Conservation (phyloP, 495 filamentous ascomycete genomes). For the Trichoderma asperelloides region DNA sequence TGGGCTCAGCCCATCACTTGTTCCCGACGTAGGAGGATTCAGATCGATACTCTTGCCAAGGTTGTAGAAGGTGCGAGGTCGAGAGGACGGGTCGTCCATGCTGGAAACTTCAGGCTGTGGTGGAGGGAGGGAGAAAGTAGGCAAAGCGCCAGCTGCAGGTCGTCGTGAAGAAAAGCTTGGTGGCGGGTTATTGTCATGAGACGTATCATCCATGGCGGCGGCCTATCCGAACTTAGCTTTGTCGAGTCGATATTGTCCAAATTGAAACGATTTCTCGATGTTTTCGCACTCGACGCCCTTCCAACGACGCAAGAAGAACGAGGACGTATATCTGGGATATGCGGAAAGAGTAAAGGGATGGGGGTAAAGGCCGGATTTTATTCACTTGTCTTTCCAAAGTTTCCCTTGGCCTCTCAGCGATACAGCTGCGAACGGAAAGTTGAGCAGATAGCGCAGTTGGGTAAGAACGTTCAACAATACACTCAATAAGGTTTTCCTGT, state of each 20-base stretch:
- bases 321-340: not conserved
- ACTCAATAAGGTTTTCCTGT: slow-evolving; percentile 1
- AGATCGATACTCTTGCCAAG: slow-evolving; percentile 39
- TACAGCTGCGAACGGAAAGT: not conserved
- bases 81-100: slow-evolving; percentile 29
- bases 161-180: slow-evolving; percentile 38
- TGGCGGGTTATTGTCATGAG: slow-evolving; percentile 1
- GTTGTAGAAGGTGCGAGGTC: slow-evolving; percentile 15
- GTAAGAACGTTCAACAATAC: not conserved
- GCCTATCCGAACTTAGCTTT: not conserved
- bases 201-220: not conserved
- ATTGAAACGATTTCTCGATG: not conserved
- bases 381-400: not conserved
- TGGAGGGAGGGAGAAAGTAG: slow-evolving; percentile 47
- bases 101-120: slow-evolving; percentile 43
- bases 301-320: not conserved
- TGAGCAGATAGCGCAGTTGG: not conserved
- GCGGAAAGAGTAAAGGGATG: not conserved
- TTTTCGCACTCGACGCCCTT: not conserved
- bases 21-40: slow-evolving; percentile 29
- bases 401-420: not conserved
- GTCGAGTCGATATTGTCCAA: not conserved
- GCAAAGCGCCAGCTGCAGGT: slow-evolving; percentile 50
- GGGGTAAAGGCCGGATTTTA: not conserved
- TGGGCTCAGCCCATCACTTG: slow-evolving; percentile 54